Percentiles rank a stretch among this genome's conserved stretches.
phyloP scores from a whole-genome alignment of 805 yeast genomes.

The Candida silvatica region DNA sequence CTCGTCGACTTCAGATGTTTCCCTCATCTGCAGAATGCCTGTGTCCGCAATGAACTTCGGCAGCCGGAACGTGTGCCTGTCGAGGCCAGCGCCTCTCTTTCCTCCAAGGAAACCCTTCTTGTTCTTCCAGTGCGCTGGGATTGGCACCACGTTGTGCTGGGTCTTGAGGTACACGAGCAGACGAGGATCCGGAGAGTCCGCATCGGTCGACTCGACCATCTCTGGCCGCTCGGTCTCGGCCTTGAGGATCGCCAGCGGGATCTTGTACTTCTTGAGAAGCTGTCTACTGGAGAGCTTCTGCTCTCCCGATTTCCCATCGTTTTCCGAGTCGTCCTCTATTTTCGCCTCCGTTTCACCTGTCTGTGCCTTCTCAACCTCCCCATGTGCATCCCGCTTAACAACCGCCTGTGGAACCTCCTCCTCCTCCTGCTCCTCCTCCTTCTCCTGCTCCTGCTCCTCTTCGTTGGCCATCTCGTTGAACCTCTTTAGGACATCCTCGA shows the following conservation, averaged over 20 bases:
- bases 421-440: neutral
- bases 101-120: constrained; percentile 68
- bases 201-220: constrained; percentile 79
- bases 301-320: neutral
- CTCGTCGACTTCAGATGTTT: constrained; percentile 39
- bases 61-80: constrained; percentile 62
- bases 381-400: constrained; percentile 3
- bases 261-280: constrained; percentile 40
- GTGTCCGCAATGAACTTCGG: constrained; percentile 76
- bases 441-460: neutral
- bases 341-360: constrained; percentile 7
- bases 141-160: constrained; percentile 56
- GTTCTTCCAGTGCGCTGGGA: constrained; percentile 79
- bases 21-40: constrained; percentile 83
- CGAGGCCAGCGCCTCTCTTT: constrained; percentile 45
- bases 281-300: constrained; percentile 36
- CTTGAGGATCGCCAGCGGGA: constrained; percentile 64
- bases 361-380: constrained; percentile 6
- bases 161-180: constrained; percentile 58
- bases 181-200: constrained; percentile 73
- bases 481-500: too few species aligned
- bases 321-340: neutral
- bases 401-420: neutral
- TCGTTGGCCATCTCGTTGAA: neutral
- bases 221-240: constrained; percentile 56